Evolutionary conservation across 257 asterid species (phyloP).

Genomic region (Solanum neorickii): DNA sequence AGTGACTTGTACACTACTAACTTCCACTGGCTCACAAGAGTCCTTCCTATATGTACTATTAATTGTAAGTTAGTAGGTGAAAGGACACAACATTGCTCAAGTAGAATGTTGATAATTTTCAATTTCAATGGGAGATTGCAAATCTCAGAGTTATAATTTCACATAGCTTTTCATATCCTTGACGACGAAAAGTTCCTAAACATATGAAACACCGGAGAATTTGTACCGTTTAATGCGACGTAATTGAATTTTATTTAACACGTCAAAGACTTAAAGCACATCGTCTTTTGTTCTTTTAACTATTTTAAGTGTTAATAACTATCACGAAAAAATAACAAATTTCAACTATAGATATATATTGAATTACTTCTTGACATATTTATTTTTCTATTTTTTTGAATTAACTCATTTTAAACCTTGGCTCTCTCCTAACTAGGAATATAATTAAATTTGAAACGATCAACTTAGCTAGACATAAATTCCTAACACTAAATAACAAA

Average conservation of each 20-base stretch:
- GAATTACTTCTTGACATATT: not conserved
- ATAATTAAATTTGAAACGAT: not conserved
- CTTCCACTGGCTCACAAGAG: not conserved
- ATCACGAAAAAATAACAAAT: too few species aligned
- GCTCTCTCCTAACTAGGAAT: not conserved
- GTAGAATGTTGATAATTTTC: not conserved
- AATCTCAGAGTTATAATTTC: not conserved
- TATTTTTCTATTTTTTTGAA: not conserved
- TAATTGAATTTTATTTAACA: too few species aligned
- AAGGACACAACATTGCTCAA: not conserved
- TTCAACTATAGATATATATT: not conserved
- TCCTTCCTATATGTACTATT: not conserved
- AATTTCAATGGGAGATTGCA: not conserved
- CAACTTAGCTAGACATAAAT: not conserved
- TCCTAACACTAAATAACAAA: not conserved
- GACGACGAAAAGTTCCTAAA: not conserved
- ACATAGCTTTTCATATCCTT: not conserved
- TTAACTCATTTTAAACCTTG: not conserved
- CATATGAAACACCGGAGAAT: not conserved
- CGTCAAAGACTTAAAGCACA: not conserved
- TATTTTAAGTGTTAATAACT: not conserved
- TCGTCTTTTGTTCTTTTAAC: not conserved
- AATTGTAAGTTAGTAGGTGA: not conserved
- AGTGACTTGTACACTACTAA: not conserved
- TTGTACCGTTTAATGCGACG: not conserved